Percentiles rank a stretch among this genome's conserved stretches.
These are phyloP conservation scores for Dryas alaskensis DNA, from an alignment of 306 rosid genomes.

Conservation along the genomic window DNA sequence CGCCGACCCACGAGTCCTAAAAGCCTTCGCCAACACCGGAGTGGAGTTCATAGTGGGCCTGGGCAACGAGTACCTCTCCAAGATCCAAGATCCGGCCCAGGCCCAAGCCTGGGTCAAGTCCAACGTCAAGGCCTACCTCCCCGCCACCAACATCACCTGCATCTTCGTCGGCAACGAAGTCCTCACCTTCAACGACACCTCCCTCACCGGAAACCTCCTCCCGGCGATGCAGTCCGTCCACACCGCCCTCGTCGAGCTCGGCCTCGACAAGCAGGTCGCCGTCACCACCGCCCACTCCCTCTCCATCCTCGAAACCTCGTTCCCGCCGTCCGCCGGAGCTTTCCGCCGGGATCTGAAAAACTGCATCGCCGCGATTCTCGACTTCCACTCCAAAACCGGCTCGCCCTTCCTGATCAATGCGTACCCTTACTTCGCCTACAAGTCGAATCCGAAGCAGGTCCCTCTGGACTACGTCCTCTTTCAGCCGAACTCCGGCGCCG, in stretches of 20 bases:
- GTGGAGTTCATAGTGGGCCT: slow-evolving; percentile 80
- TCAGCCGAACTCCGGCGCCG: slow-evolving; percentile 71
- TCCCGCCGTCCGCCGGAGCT: slow-evolving; percentile 81
- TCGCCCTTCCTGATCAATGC: slow-evolving; percentile 92
- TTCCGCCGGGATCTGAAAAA: slow-evolving; percentile 66
- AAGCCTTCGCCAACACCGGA: slow-evolving; percentile 71
- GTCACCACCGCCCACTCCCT: slow-evolving; percentile 85
- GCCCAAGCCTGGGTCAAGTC: slow-evolving; percentile 80
- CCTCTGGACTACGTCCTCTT: slow-evolving; percentile 71
- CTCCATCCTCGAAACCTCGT: slow-evolving; percentile 65
- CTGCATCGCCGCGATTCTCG: slow-evolving; percentile 56
- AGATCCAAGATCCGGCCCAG: slow-evolving; percentile 53
- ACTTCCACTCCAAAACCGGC: slow-evolving; percentile 73
- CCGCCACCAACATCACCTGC: slow-evolving; percentile 70
- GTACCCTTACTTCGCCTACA: slow-evolving; percentile 94
- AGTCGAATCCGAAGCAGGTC: slow-evolving; percentile 68
- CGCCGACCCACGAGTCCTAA: slow-evolving; percentile 70
- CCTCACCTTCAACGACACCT: slow-evolving; percentile 79
- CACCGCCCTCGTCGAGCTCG: slow-evolving; percentile 51
- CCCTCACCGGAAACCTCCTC: slow-evolving; percentile 51
- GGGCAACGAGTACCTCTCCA: slow-evolving; percentile 66
- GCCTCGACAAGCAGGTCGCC: slow-evolving; percentile 61
- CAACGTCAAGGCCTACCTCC: slow-evolving; percentile 64
- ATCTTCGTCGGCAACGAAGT: slow-evolving; percentile 93
- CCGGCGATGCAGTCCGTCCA: slow-evolving; percentile 91